Evolutionary conservation across 1,284 basidiomycete species (phyloP), one percentile per base, ranked within the genome.

Genomic region (Cutaneotrichosporon spelunceum): DNA sequence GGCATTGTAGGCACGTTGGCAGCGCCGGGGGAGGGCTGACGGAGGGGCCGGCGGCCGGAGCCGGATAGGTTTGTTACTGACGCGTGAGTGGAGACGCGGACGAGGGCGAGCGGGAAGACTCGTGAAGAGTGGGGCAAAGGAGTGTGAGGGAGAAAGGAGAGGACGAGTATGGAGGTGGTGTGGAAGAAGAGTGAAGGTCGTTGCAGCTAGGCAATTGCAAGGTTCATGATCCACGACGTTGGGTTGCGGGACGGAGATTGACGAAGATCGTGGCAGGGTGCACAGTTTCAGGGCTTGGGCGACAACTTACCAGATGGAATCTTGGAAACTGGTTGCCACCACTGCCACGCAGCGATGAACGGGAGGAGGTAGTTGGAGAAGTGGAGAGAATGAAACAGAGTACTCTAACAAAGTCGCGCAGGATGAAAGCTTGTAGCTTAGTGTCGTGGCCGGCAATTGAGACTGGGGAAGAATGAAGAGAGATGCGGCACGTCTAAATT

Each of bases 1-100:
- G 70, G 56, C 73, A 76, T 74, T 39, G 49, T 70, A 56, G 71
- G 65, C 24, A 72, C 64, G 49, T 60, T 63, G 47, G 68, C 58
- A 19, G 64, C 61, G 27, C 65, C 64, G 4, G 64, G 60, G 10
- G 58, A 49, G 10, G 21, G 29, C 13, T 45, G 45, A 23, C 56
- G 56, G 16, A 10, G 45, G n/a, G 45, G 29, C 29, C 45, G 45
- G 11, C 56, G 23, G 30, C 42, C 42, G 21, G 23, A 56, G 44
- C 44, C 29, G 39, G 42, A 4, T 26, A 11, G 42, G 29, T 44
- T 45, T 13, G 54, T 42, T 14, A 47, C 56, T 57, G 56, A 36
- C 33, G 30, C 23, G 24, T 11, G 36, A 42, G 47, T 21, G 54
- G 29, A 19, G 58, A 23, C 24, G 52, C n/a, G 49, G n/a, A n/a